Conservation (phyloP, 106 monocot genomes). For the Dendrobium catenatum region DNA sequence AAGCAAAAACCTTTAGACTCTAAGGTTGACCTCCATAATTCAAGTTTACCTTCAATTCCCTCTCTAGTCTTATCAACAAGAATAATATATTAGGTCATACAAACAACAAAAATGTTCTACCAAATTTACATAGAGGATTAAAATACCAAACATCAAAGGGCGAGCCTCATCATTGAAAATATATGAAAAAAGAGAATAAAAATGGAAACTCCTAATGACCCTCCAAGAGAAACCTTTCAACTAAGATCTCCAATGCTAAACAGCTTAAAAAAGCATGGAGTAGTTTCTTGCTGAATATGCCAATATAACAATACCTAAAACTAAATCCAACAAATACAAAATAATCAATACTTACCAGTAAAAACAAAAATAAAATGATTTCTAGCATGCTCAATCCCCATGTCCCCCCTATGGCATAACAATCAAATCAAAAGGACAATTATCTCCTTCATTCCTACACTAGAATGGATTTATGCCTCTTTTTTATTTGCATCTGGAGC, state of each 20-base stretch:
- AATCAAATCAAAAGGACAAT: not conserved
- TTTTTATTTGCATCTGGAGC: not conserved
- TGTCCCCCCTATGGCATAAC: not conserved
- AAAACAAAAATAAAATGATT: not conserved
- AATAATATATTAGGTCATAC: not conserved
- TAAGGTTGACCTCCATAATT: too few relatives aligned
- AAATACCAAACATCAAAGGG: not conserved
- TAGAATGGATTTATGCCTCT: not conserved
- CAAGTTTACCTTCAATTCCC: too few relatives aligned
- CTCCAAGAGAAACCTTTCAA: not conserved
- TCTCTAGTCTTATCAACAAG: too few relatives aligned
- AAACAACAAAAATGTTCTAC: not conserved
- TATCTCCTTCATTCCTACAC: not conserved
- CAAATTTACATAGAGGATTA: not conserved
- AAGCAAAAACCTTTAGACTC: too few relatives aligned
- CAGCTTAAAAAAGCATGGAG: not conserved
- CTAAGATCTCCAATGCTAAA: not conserved
- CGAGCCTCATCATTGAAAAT: too few relatives aligned
- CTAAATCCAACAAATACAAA: slow-evolving; percentile 1
- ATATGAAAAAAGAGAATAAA: not conserved
- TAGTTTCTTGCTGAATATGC: not conserved
- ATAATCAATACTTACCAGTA: not conserved
- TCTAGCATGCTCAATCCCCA: not conserved
- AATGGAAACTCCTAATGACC: not conserved
- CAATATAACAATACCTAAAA: not conserved